These are phyloP conservation scores for Helotiales sp. DNA, from an alignment of 2,329 filamentous ascomycete genomes.

Conservation along the genomic window DNA sequence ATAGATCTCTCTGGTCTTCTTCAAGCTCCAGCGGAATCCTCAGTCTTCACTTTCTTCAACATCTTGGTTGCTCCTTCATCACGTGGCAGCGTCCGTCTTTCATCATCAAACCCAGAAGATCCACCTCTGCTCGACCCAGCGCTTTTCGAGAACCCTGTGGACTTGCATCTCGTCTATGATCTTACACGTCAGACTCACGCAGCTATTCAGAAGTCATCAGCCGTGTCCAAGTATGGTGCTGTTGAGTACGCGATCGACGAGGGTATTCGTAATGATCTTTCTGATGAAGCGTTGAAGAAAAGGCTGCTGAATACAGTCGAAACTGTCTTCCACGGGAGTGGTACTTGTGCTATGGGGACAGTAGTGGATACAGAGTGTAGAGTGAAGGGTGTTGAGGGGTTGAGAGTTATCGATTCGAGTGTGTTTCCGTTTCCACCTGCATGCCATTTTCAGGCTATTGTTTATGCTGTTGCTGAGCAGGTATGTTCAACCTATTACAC, in stretches of 20 bases:
- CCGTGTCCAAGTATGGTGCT: conserved; percentile 2
- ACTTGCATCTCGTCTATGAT: conserved; percentile 1
- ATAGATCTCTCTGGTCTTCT: conserved; percentile 1
- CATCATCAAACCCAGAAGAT: conserved; percentile 3
- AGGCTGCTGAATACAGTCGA: not conserved
- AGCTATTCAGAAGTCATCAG: not conserved
- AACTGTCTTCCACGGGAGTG: conserved; percentile 14
- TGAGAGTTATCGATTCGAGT: conserved; percentile 15
- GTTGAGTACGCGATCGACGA: conserved; percentile 8
- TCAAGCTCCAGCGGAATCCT: not conserved
- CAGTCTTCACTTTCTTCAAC: not conserved
- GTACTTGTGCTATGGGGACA: conserved; percentile 24
- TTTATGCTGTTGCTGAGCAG: conserved; percentile 17
- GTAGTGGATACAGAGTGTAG: conserved; percentile 27
- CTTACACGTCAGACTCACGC: not conserved
- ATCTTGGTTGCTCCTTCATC: conserved; percentile 10
- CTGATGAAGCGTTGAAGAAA: conserved; percentile 3
- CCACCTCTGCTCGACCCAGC: conserved; percentile 13
- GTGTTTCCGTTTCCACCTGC: conserved; percentile 14
- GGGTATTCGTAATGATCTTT: conserved; percentile 1
- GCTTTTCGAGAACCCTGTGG: conserved; percentile 5
- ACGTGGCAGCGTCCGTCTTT: conserved; percentile 11
- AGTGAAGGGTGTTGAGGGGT: conserved; percentile 9
- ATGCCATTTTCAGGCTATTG: conserved; percentile 13
- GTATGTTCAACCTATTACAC: not conserved